Evolutionary conservation across 2,329 filamentous ascomycete species (phyloP).

Genomic region (Colletotrichum sp.): DNA sequence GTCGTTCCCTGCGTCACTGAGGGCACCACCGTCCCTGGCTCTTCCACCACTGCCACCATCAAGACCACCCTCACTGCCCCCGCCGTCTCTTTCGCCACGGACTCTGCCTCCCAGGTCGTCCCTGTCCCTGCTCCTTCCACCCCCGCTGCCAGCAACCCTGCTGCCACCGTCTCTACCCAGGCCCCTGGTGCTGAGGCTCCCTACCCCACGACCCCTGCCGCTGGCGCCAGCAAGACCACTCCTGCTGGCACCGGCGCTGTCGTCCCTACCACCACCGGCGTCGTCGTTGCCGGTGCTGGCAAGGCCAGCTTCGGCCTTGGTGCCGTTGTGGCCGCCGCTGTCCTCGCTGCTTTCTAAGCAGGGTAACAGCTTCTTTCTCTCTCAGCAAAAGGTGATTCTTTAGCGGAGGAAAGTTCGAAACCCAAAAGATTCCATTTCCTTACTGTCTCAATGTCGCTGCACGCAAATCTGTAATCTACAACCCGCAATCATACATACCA

Average conservation of each 20-base stretch:
- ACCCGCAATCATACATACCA: constrained; percentile 34
- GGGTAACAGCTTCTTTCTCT: not conserved
- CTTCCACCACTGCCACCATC: constrained; percentile 53
- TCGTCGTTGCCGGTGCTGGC: constrained; percentile 42
- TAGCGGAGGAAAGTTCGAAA: constrained; percentile 15
- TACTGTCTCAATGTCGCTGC: constrained; percentile 24
- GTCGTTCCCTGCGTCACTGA: constrained; percentile 56
- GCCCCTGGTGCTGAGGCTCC: constrained; percentile 24
- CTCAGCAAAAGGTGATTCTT: not conserved
- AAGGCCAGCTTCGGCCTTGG: constrained; percentile 49
- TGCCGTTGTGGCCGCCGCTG: constrained; percentile 48
- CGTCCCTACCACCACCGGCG: constrained; percentile 35
- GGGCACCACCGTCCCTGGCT: constrained; percentile 50
- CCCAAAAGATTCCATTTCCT: constrained; percentile 25
- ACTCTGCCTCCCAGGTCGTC: constrained; percentile 35
- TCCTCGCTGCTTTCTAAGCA: constrained; percentile 38
- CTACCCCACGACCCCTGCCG: constrained; percentile 27
- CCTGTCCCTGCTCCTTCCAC: constrained; percentile 45
- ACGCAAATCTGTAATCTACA: constrained; percentile 21
- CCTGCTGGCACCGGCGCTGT: constrained; percentile 37
- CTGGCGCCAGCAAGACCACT: constrained; percentile 26
- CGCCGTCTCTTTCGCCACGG: constrained; percentile 54
- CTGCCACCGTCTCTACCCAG: constrained; percentile 24
- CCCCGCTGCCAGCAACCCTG: constrained; percentile 24
- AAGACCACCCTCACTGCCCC: constrained; percentile 59